Conservation (phyloP, 257 asterid genomes). For the Rubia yunnanensis region DNA sequence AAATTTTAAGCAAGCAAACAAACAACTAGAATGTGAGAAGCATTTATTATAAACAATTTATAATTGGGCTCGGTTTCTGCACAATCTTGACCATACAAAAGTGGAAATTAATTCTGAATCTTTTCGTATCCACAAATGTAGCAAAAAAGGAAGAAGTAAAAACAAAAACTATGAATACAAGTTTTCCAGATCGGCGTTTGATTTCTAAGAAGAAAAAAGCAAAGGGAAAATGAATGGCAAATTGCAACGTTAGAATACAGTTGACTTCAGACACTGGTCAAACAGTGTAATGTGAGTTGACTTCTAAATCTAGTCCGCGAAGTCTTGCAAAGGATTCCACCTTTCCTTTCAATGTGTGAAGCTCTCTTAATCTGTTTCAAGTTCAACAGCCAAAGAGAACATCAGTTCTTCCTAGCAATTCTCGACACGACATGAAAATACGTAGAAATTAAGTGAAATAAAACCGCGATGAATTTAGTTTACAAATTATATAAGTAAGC, state of each 20-base stretch:
- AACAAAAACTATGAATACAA: not conserved
- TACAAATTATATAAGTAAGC: no score
- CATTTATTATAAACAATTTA: constrained; percentile 5
- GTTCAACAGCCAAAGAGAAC: not conserved
- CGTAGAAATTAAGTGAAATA: not conserved
- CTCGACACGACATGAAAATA: not conserved
- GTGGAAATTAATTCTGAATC: no score
- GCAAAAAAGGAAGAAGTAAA: not conserved
- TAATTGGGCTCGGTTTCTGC: not conserved
- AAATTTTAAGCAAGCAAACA: not conserved
- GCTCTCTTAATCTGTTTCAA: constrained; percentile 42
- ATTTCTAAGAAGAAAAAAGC: not conserved
- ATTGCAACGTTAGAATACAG: not conserved
- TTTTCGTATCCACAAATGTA: not conserved
- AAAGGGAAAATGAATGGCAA: not conserved
- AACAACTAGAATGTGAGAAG: not conserved
- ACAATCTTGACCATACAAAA: not conserved
- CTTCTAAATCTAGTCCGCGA: constrained; percentile 45
- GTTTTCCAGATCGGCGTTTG: not conserved
- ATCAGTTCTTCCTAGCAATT: not conserved
- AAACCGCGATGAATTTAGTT: not conserved
- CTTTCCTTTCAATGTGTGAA: constrained; percentile 52
- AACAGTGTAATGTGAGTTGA: constrained; percentile 42
- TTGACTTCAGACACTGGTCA: constrained; percentile 12
- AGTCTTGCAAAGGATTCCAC: constrained; percentile 58